Conservation (phyloP, 2,329 filamentous ascomycete species). For the Teratosphaeria nubilosa region DNA sequence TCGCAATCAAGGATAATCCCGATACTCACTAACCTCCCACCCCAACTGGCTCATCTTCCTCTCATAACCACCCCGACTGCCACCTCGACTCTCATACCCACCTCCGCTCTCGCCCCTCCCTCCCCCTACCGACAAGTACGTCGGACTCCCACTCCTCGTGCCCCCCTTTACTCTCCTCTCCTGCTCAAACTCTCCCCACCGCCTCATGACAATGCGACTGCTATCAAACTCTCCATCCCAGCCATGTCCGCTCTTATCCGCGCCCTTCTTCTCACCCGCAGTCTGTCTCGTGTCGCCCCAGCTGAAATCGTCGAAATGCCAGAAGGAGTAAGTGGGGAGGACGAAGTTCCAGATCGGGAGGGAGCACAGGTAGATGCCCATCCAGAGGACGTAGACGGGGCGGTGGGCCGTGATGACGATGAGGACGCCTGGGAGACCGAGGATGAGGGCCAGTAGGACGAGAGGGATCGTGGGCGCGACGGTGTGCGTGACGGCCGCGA, state of each 20-base stretch:
- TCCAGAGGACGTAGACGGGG: slow-evolving; percentile 87
- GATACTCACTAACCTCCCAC: too few species aligned
- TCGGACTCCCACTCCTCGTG: background rate
- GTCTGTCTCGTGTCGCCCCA: slow-evolving; percentile 98
- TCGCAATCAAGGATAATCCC: too few species aligned
- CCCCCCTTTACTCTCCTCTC: slow-evolving; percentile 25
- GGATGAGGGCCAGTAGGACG: slow-evolving; percentile 76
- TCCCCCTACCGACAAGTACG: background rate
- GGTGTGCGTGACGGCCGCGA: slow-evolving; percentile 46
- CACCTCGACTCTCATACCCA: too few species aligned
- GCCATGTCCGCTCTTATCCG: slow-evolving; percentile 45
- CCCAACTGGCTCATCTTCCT: too few species aligned
- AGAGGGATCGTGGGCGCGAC: slow-evolving; percentile 77
- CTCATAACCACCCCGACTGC: too few species aligned
- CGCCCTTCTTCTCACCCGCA: slow-evolving; percentile 79
- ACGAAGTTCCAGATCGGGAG: slow-evolving; percentile 97
- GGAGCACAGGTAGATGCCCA: slow-evolving; percentile 88
- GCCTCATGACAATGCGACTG: slow-evolving; percentile 98
- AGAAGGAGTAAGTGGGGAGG: slow-evolving; percentile 87
- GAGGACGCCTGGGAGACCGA: slow-evolving; percentile 83
- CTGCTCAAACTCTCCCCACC: slow-evolving; percentile 93
- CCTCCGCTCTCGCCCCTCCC: background rate
- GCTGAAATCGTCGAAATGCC: slow-evolving; percentile 99
- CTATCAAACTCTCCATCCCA: slow-evolving; percentile 89
- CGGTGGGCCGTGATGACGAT: slow-evolving; percentile 91